Base-by-base conservation (phyloP, 2,329 filamentous ascomycete genomes). In the Xylaria sp. region DNA sequence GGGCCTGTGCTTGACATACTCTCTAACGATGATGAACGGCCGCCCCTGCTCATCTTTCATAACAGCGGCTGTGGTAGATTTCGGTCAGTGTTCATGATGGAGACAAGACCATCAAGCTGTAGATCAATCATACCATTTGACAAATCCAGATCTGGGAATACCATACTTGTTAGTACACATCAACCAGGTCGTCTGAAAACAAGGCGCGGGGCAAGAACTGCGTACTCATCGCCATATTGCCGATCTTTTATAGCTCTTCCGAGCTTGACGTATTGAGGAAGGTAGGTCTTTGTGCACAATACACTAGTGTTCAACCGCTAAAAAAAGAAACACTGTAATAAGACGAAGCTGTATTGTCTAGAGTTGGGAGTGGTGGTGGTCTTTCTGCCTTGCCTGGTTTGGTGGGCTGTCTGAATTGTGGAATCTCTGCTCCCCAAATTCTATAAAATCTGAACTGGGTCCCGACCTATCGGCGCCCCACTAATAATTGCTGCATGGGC, bases 31-130 rank as follows among this genome's bases (percentile, higher is more conserved):
- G 79, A 99, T 99, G 82, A 99, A 99, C 44, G 96, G 96, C 78
- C 96, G 89, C 69, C 96, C 96, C 81, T 96, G 90, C 84, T 99
- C 96, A 86, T 99, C 96, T 85, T 97, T 97, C 86, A 97, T 89
- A 81, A 99, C 83, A 79, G 86, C 79, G 78, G 89, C 89, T 91
- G 65, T 71, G 71, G 17, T 45, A 17, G 17, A 44, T 29, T 66
- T 72, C 57, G 70, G 71, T 74, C 50, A 71, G 71, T 51, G 61
- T 62, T 15, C 33, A 20, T 9, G 38, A 29, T 38, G 17, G 42
- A n/a, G n/a, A n/a, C n/a, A n/a, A 11, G 31, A 9, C 15, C 6
- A 20, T 44, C 55, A 39, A 38, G 20, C 38, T 67, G 69, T 54
- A 65, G 67, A 72, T 61, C 65, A 64, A 54, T 64, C 79, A 76